Evolutionary conservation across 1,284 basidiomycete species (phyloP).

Genomic region (Ganoderma lingzhi): DNA sequence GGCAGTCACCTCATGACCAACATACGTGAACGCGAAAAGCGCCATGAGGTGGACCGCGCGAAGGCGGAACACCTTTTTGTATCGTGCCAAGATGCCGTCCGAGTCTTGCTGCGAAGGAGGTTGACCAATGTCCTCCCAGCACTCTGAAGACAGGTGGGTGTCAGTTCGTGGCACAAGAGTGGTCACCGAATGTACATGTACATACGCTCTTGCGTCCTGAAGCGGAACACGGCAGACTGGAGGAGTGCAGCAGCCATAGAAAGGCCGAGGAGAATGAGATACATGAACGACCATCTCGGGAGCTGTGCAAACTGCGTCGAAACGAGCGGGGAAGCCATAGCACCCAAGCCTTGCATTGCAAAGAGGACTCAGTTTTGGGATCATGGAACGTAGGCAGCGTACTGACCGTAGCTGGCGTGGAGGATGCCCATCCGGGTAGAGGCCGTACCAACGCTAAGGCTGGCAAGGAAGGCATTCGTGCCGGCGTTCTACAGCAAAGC

Average conservation of each 20-base stretch:
- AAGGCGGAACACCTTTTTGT: slow-evolving; percentile 46
- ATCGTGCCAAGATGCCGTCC: slow-evolving; percentile 39
- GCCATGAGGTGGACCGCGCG: slow-evolving; percentile 51
- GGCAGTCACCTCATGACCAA: slow-evolving; percentile 55
- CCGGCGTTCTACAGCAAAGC: slow-evolving; percentile 52
- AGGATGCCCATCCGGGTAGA: slow-evolving; percentile 65
- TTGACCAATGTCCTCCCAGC: slow-evolving; percentile 43
- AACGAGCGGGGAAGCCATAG: slow-evolving; percentile 63
- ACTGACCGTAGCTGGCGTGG: slow-evolving; percentile 54
- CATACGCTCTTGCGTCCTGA: slow-evolving; percentile 62
- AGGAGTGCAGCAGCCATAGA: slow-evolving; percentile 52
- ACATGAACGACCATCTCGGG: slow-evolving; percentile 67
- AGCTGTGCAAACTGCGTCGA: slow-evolving; percentile 67
- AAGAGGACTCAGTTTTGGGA: neutral
- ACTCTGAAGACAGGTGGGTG: slow-evolving; percentile 32
- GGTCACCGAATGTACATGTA: neutral
- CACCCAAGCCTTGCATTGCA: slow-evolving; percentile 57
- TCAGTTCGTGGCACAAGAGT: neutral
- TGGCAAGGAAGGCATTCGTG: slow-evolving; percentile 60
- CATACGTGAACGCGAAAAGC: slow-evolving; percentile 52
- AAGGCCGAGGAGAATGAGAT: slow-evolving; percentile 63
- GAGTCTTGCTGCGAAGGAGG: slow-evolving; percentile 29
- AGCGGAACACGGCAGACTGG: slow-evolving; percentile 59
- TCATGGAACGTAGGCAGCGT: neutral
- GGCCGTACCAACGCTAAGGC: slow-evolving; percentile 50